These are phyloP conservation scores for Aspergillus saccharolyticus DNA, from an alignment of 495 filamentous ascomycete species.

Conservation along the genomic window DNA sequence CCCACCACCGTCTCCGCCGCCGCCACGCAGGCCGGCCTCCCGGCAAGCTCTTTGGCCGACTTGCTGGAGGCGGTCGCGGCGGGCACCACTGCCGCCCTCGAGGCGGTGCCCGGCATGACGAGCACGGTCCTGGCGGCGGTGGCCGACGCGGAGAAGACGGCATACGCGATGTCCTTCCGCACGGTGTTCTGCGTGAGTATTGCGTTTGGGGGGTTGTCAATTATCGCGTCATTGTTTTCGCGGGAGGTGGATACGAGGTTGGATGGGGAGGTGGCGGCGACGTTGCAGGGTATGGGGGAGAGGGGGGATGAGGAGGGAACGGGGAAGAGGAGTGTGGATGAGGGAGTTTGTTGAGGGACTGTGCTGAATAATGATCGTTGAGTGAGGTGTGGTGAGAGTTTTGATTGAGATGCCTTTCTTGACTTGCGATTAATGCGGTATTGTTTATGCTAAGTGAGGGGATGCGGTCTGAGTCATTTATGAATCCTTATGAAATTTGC, in stretches of 20 bases:
- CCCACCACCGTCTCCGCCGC: conserved; percentile 37
- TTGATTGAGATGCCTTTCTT: no score
- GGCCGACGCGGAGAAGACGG: conserved; percentile 27
- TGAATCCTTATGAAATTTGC: no score
- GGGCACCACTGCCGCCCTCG: conserved; percentile 20
- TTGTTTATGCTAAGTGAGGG: no score
- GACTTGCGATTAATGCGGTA: no score
- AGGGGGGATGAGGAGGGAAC: neutral
- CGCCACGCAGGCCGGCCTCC: conserved; percentile 39
- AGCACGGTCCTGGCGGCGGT: conserved; percentile 31
- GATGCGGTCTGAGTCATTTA: no score
- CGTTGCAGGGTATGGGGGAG: conserved; percentile 10
- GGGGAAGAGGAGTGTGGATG: neutral
- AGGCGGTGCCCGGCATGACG: conserved; percentile 39
- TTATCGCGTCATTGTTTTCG: conserved; percentile 37
- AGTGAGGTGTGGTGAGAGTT: no score
- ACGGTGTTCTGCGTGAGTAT: conserved; percentile 46
- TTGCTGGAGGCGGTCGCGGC: conserved; percentile 33
- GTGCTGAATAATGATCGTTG: neutral
- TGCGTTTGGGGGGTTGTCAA: conserved; percentile 40
- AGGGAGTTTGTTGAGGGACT: neutral
- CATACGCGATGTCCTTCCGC: conserved; percentile 39
- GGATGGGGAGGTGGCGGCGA: conserved; percentile 19
- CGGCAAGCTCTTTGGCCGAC: conserved; percentile 31
- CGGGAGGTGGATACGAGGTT: conserved; percentile 24